phyloP scores from a whole-genome alignment of 2,329 filamentous ascomycete genomes.

The Scleromitrula shiraiana region DNA sequence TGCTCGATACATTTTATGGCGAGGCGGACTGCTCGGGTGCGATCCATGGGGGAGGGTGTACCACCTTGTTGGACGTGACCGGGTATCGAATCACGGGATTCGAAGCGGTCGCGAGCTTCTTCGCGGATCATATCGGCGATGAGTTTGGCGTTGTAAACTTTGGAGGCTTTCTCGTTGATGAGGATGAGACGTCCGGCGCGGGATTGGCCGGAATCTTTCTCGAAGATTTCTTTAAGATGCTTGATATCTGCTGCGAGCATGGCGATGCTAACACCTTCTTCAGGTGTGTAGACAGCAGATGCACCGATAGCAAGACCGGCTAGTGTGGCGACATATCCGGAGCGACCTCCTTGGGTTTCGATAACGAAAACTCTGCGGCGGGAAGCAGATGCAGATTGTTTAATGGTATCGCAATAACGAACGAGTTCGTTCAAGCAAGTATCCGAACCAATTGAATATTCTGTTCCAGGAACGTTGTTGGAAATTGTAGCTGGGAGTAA shows the following conservation, averaged over 20 bases:
- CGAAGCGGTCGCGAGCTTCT: constrained; percentile 85
- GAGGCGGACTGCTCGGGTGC: constrained; percentile 82
- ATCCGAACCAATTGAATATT: constrained; percentile 94
- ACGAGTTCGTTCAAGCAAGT: constrained; percentile 95
- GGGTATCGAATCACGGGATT: constrained; percentile 83
- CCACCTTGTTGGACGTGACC: constrained; percentile 94
- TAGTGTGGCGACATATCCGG: constrained; percentile 86
- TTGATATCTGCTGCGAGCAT: constrained; percentile 89
- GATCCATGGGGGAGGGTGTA: constrained; percentile 91
- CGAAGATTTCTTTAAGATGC: constrained; percentile 79
- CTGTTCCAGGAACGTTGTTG: constrained; percentile 96
- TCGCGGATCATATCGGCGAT: constrained; percentile 95
- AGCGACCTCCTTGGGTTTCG: constrained; percentile 92
- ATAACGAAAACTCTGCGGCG: constrained; percentile 94
- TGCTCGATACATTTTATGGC: constrained; percentile 93
- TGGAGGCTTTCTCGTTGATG: constrained; percentile 91
- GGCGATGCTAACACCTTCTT: constrained; percentile 88
- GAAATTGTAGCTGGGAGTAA: constrained; percentile 94
- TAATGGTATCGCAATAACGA: constrained; percentile 93
- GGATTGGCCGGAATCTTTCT: constrained; percentile 76
- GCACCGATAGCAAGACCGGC: constrained; percentile 89
- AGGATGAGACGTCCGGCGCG: constrained; percentile 90
- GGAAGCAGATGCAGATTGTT: constrained; percentile 90
- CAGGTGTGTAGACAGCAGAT: constrained; percentile 88
- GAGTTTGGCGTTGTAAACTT: constrained; percentile 83